phyloP scores from a whole-genome alignment of 106 monocot species.

The Platanthera guangdongensis region DNA sequence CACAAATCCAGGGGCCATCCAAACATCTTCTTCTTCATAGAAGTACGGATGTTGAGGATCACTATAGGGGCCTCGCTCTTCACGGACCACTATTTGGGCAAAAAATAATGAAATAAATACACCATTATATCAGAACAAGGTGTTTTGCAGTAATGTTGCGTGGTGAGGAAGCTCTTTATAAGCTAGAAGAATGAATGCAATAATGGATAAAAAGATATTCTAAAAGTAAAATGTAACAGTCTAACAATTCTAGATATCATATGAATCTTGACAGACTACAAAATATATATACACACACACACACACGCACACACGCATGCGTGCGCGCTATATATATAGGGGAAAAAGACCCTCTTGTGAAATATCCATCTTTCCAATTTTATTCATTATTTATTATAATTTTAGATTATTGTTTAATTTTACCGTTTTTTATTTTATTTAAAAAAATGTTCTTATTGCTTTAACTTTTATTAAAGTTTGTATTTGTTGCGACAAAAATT shows the following conservation, averaged over 20 bases:
- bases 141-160: not conserved
- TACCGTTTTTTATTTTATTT: too few species aligned
- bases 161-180: not conserved
- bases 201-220: not conserved
- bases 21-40: slow-evolving; percentile 76
- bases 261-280: not conserved
- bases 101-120: slow-evolving; percentile 1
- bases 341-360: too few species aligned
- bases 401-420: too few species aligned
- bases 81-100: slow-evolving; percentile 55
- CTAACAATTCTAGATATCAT: not conserved
- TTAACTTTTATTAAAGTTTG: too few species aligned
- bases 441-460: too few species aligned
- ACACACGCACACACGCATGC: too few species aligned
- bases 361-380: too few species aligned
- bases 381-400: too few species aligned
- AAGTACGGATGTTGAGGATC: slow-evolving; percentile 91
- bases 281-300: not conserved
- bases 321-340: too few species aligned
- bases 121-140: not conserved
- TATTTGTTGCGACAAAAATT: too few species aligned
- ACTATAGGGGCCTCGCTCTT: slow-evolving; percentile 73
- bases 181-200: not conserved
- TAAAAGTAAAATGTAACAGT: not conserved
- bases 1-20: slow-evolving; percentile 90